Conservation (phyloP, 352 stramenopile genomes). For the Pythium angustatum region DNA sequence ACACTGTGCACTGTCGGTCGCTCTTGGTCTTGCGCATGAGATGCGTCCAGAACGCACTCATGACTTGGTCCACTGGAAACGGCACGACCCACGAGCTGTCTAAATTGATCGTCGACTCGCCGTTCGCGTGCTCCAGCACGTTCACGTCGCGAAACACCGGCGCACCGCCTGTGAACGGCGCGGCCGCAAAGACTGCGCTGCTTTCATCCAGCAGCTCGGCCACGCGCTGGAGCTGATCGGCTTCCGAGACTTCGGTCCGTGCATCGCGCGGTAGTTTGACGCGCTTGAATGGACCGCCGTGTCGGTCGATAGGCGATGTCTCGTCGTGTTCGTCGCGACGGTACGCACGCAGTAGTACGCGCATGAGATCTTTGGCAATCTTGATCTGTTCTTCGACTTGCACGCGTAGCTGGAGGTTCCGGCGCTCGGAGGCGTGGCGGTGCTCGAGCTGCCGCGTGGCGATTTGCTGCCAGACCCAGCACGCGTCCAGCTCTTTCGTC, state of each 20-base stretch:
- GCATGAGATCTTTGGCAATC: slow-evolving; percentile 25
- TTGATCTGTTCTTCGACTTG: slow-evolving; percentile 21
- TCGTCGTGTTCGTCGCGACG: background rate
- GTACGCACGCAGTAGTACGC: slow-evolving; percentile 21
- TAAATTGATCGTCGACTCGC: slow-evolving; percentile 23
- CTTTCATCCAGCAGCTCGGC: slow-evolving; percentile 17
- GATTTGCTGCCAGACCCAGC: slow-evolving; percentile 26
- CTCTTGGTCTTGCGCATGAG: slow-evolving; percentile 8
- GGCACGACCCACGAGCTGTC: slow-evolving; percentile 26
- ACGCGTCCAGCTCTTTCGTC: background rate
- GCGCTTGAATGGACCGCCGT: slow-evolving; percentile 9
- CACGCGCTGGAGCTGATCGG: slow-evolving; percentile 8
- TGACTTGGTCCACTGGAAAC: slow-evolving; percentile 20
- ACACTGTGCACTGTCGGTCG: background rate
- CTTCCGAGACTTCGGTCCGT: background rate
- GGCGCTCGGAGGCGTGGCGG: slow-evolving; percentile 13
- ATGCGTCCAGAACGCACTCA: slow-evolving; percentile 14
- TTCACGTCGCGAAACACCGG: slow-evolving; percentile 21
- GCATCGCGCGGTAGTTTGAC: slow-evolving; percentile 12
- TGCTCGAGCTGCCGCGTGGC: slow-evolving; percentile 20
- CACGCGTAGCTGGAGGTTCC: slow-evolving; percentile 21
- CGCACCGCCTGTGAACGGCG: slow-evolving; percentile 2
- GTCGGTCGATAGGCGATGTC: background rate
- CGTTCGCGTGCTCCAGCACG: slow-evolving; percentile 16
- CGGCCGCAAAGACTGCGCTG: background rate